Percentiles rank a stretch among this genome's conserved stretches.
Evolutionary conservation across 2,329 filamentous ascomycete species (phyloP).

Genomic region (Chaetomiaceae sp.): DNA sequence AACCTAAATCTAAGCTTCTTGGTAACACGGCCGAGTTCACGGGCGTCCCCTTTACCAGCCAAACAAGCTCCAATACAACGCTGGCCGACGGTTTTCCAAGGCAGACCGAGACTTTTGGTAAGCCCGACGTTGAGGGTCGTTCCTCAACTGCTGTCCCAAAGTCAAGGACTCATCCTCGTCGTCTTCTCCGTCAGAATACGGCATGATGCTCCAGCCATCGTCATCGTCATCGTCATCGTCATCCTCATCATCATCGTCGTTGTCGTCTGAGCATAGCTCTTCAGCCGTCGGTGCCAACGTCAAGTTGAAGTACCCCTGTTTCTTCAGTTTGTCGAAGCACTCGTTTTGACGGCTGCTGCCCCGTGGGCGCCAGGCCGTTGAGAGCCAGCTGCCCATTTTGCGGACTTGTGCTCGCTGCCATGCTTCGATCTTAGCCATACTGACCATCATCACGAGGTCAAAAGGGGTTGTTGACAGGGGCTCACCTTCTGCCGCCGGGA

Average conservation of each 20-base stretch:
- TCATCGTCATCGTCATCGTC: no score
- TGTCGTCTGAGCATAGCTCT: neutral
- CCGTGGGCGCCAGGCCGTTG: neutral
- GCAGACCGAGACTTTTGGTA: neutral
- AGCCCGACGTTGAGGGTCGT: neutral
- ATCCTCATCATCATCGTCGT: neutral
- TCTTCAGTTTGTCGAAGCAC: neutral
- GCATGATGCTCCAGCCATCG: neutral
- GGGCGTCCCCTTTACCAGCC: neutral
- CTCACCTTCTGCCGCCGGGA: neutral
- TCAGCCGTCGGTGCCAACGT: conserved; percentile 2
- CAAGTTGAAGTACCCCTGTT: conserved; percentile 1
- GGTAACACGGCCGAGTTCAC: neutral
- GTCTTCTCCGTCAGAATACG: neutral
- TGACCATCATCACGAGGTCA: neutral
- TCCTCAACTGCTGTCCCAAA: neutral
- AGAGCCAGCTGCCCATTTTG: conserved; percentile 6
- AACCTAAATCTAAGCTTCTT: no score
- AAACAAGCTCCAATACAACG: neutral
- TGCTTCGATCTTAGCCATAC: neutral
- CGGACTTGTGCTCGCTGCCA: neutral
- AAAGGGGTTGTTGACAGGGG: neutral
- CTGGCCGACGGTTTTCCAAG: neutral
- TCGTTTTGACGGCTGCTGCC: neutral
- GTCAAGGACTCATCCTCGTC: neutral